Evolutionary conservation across 2,329 filamentous ascomycete genomes (phyloP), one percentile per base, ranked within the genome.

Genomic region (Fusarium buharicum): DNA sequence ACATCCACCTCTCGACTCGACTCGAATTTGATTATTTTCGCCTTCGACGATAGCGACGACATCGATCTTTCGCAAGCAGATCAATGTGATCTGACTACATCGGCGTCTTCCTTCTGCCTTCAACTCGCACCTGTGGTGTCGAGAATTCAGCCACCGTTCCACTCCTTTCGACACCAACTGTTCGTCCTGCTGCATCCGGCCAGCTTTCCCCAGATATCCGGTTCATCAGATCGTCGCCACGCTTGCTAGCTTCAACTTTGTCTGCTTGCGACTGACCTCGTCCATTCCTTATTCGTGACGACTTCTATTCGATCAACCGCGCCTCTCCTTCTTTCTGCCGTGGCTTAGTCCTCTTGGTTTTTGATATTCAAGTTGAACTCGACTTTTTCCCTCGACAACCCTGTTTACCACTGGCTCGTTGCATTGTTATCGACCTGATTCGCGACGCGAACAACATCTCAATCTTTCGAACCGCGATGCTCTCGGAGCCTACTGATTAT

Each of bases 41-140:
- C 40, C 48, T 53, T 50, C 48, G 37, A 62, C 39, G 14, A 60
- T 49, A 24, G 40, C 60, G 18, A 47, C 51, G 38, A 55, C 52
- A 45, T 44, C 52, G 20, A 57, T 30, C 39, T 20, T 60, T 17
- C 30, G n/a, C 22, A 37, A 22, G 45, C 47, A 53, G 24, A 28
- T 20, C 37, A 41, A 20, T 22, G 44, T 43, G 48, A 54, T 50
- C 46, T 53, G 41, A 33, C 18, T 33, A 40, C 46, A 41, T 55
- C 55, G 50, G 46, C 52, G 18, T 49, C 44, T 46, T 44, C 30
- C 54, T 51, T 58, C 47, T 60, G 27, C 39, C 34, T 39, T 34
- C 22, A 18, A 50, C 65, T 71, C 67, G 59, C 68, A 68, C 69
- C 68, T 63, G 69, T 59, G 68, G 68, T 71, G 69, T 64, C 52